phyloP scores from a whole-genome alignment of 257 asterid genomes.

The Solanum rostratum region DNA sequence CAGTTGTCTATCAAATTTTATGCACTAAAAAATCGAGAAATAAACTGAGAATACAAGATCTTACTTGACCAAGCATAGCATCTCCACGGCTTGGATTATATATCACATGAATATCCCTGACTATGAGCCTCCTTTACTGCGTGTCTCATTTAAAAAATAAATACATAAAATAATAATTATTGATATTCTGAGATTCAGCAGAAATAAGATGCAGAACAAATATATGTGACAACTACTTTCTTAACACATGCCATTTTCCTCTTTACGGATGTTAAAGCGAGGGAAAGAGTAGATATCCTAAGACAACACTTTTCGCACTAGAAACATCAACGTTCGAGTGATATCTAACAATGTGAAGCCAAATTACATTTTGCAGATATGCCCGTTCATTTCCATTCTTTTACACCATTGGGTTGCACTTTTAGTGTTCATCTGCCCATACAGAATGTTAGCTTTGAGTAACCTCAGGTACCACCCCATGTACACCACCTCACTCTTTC shows the following conservation, averaged over 20 bases:
- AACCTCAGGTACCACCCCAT: conserved; percentile 49
- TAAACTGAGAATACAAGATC: not conserved
- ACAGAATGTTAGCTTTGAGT: conserved; percentile 90
- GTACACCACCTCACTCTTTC: not conserved
- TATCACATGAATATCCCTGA: no score
- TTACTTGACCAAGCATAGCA: conserved; percentile 2
- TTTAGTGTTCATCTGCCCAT: conserved; percentile 84
- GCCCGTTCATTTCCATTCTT: conserved; percentile 84
- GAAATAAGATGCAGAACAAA: not conserved
- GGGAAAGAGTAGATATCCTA: not conserved
- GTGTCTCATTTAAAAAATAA: not conserved
- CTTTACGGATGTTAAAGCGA: not conserved
- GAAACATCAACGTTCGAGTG: not conserved
- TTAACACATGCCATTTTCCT: not conserved
- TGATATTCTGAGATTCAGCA: not conserved
- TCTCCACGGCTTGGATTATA: conserved; percentile 22
- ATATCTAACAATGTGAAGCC: not conserved
- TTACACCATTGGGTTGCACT: conserved; percentile 91
- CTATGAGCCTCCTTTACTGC: conserved; percentile 10
- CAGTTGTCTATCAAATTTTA: no score
- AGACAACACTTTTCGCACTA: not conserved
- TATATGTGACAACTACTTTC: not conserved
- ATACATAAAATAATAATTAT: no score
- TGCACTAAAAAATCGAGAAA: not conserved
- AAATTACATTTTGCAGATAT: conserved; percentile 28